Conservation (phyloP, 768 basidiomycete genomes). For the Brasilioporus rufonigricans region DNA sequence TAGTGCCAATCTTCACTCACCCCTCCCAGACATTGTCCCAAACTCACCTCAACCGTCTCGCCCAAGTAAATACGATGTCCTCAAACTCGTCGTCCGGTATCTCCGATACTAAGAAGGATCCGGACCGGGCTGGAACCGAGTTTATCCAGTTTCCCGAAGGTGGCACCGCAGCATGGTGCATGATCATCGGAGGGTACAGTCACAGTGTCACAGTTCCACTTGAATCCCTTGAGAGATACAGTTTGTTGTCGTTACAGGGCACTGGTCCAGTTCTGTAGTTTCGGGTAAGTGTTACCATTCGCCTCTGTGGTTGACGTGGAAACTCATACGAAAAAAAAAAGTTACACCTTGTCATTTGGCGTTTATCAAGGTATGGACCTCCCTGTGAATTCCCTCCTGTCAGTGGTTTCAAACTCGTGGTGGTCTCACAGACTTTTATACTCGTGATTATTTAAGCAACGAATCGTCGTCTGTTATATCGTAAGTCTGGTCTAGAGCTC, state of each 20-base stretch:
- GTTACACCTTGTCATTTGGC: slow-evolving; percentile 37
- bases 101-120: neutral
- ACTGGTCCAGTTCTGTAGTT: slow-evolving; percentile 32
- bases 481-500: slow-evolving; percentile 24
- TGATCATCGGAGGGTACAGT: slow-evolving; percentile 23
- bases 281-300: slow-evolving; percentile 23
- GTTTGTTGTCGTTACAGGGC: slow-evolving; percentile 19
- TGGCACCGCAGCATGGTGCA: slow-evolving; percentile 25
- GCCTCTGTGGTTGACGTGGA: neutral
- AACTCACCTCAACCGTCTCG: too few species aligned
- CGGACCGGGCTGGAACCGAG: neutral
- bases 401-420: neutral
- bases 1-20: too few species aligned
- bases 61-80: too few species aligned
- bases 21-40: too few species aligned
- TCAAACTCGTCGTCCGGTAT: neutral
- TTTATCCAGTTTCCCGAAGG: slow-evolving; percentile 27
- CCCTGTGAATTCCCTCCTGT: neutral
- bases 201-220: neutral
- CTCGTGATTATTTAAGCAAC: slow-evolving; percentile 33
- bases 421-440: slow-evolving; percentile 41
- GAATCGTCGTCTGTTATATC: slow-evolving; percentile 36
- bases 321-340: slow-evolving; percentile 12
- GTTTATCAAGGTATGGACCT: slow-evolving; percentile 37
- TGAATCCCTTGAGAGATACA: neutral